These are phyloP conservation scores for Xylariaceae sp. DNA, from an alignment of 2,329 filamentous ascomycete species.

Conservation along the genomic window DNA sequence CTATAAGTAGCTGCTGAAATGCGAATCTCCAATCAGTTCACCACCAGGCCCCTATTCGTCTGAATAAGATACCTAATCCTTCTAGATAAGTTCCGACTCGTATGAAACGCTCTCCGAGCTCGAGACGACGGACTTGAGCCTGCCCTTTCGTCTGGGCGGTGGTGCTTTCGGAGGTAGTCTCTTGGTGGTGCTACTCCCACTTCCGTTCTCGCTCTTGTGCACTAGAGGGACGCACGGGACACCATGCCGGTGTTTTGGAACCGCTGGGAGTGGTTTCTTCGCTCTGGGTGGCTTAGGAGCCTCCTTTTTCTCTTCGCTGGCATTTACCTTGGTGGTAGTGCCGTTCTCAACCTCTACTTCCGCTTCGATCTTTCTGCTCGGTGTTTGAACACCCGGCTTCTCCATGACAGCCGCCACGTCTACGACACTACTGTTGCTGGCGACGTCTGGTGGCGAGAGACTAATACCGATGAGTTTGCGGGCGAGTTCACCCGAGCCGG, in stretches of 20 bases:
- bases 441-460: conserved; percentile 64
- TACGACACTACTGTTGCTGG: conserved; percentile 73
- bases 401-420: conserved; percentile 81
- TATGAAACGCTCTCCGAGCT: conserved; percentile 27
- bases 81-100: conserved; percentile 22
- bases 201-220: conserved; percentile 5
- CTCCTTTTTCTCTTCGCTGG: conserved; percentile 17
- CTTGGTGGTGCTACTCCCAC: conserved; percentile 23
- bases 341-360: conserved; percentile 1
- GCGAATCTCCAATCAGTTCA: too few species aligned
- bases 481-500: conserved; percentile 51
- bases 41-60: background rate
- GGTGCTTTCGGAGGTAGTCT: conserved; percentile 41
- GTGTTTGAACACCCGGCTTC: conserved; percentile 80
- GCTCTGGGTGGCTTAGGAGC: conserved; percentile 35
- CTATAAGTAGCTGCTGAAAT: background rate
- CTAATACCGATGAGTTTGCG: conserved; percentile 71
- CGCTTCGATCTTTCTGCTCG: conserved; percentile 58
- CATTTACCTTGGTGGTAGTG: conserved; percentile 4
- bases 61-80: background rate
- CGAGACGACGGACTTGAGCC: conserved; percentile 38
- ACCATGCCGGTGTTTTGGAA: conserved; percentile 61
- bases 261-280: conserved; percentile 55
- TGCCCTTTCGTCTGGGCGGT: conserved; percentile 48
- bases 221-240: conserved; percentile 39